Conservation (phyloP, 306 rosid species). For the Sphenostylis stenocarpa region DNA sequence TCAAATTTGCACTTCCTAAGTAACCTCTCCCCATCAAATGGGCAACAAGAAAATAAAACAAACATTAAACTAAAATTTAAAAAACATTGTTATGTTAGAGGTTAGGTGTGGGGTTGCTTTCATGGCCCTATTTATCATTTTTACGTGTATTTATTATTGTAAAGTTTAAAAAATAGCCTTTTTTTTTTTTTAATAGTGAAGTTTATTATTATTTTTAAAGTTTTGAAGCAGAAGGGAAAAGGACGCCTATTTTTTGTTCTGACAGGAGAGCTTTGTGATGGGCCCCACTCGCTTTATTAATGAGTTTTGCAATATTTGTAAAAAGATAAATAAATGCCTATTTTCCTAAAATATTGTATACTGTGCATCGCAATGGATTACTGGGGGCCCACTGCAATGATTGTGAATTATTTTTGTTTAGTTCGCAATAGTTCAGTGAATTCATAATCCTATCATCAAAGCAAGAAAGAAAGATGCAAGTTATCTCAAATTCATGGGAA, state of each 20-base stretch:
- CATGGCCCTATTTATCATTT: neutral
- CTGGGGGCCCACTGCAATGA: slow-evolving; percentile 30
- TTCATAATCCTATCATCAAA: neutral
- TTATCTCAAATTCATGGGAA: neutral
- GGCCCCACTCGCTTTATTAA: slow-evolving; percentile 27
- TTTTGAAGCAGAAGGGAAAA: neutral
- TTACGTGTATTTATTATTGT: neutral
- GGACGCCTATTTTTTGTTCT: slow-evolving; percentile 26
- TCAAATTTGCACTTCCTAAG: slow-evolving; percentile 29
- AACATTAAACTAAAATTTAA: neutral
- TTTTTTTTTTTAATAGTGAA: neutral
- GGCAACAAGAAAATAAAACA: neutral
- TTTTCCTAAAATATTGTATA: neutral
- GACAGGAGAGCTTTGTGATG: slow-evolving; percentile 33
- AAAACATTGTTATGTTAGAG: neutral
- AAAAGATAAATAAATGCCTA: neutral
- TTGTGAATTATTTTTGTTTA: slow-evolving; percentile 31
- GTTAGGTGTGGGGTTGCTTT: slow-evolving; percentile 31
- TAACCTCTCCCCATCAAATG: neutral
- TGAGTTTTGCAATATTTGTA: neutral
- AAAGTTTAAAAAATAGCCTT: neutral
- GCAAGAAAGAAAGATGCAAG: neutral
- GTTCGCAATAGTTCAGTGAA: neutral
- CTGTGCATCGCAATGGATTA: slow-evolving; percentile 27
- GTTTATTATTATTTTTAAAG: neutral